Evolutionary conservation across 495 filamentous ascomycete species (phyloP).

Genomic region (Penicillium coprophilum): DNA sequence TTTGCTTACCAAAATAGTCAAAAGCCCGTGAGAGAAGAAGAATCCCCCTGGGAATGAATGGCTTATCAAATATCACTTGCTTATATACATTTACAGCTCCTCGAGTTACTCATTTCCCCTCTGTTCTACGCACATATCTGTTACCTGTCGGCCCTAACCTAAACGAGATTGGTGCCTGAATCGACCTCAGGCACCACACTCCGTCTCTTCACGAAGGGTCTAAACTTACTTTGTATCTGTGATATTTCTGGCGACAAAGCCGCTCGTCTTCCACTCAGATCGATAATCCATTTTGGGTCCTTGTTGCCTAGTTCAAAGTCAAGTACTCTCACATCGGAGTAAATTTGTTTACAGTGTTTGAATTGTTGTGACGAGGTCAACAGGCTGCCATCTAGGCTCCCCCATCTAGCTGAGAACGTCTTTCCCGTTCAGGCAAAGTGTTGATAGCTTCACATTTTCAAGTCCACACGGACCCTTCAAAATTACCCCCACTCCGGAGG

Average conservation of each 20-base stretch:
- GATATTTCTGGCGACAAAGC: neutral
- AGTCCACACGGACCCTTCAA: neutral
- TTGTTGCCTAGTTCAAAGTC: neutral
- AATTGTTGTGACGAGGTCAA: constrained; percentile 1
- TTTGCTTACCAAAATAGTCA: neutral
- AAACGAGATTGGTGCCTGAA: constrained; percentile 22
- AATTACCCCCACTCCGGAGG: neutral
- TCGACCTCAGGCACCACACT: constrained; percentile 25
- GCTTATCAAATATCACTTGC: neutral
- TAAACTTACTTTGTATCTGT: constrained; percentile 1
- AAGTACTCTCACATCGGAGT: neutral
- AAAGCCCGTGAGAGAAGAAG: neutral
- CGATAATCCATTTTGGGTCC: neutral
- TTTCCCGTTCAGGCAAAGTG: constrained; percentile 1
- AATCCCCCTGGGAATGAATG: neutral
- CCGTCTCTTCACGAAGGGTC: constrained; percentile 7
- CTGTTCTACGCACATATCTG: neutral
- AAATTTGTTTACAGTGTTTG: neutral
- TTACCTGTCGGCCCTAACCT: neutral
- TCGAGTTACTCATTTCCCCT: neutral
- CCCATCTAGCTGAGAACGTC: neutral
- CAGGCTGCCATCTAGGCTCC: constrained; percentile 16
- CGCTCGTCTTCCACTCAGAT: neutral
- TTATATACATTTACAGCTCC: neutral
- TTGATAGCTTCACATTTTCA: neutral